Conservation (phyloP, 768 basidiomycete species). For the Boletus fagicola region DNA sequence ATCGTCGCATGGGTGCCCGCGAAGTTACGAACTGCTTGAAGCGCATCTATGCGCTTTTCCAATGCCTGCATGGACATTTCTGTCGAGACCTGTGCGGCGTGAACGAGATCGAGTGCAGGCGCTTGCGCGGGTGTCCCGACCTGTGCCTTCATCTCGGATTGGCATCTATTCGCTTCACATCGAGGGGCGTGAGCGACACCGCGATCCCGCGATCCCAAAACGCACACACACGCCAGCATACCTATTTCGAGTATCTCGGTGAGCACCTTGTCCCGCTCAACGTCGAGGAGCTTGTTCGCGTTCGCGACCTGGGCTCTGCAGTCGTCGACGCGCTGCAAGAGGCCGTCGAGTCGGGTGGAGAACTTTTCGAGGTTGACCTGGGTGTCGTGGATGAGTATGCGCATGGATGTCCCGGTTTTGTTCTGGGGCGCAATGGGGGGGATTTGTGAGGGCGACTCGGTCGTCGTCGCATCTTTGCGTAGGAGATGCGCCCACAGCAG, state of each 20-base stretch:
- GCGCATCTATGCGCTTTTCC: conserved; percentile 54
- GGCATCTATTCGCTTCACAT: conserved; percentile 60
- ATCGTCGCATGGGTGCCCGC: background rate
- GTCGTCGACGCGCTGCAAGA: conserved; percentile 50
- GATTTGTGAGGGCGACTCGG: conserved; percentile 21
- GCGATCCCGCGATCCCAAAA: background rate
- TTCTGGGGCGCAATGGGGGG: conserved; percentile 53
- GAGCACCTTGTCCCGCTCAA: conserved; percentile 54
- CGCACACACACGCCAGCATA: background rate
- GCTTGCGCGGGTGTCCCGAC: conserved; percentile 58
- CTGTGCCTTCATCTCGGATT: conserved; percentile 56
- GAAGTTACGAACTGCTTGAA: conserved; percentile 47
- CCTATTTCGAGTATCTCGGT: conserved; percentile 42
- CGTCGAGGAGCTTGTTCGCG: conserved; percentile 56
- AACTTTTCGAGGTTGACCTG: conserved; percentile 71
- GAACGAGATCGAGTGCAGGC: conserved; percentile 37
- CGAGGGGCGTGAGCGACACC: conserved; percentile 10
- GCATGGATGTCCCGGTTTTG: conserved; percentile 66
- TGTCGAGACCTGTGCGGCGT: conserved; percentile 40
- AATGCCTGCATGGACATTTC: conserved; percentile 42
- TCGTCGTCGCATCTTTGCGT: conserved; percentile 38
- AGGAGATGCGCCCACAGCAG: conserved; percentile 56
- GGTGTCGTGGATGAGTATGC: conserved; percentile 71
- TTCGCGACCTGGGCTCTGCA: conserved; percentile 51
- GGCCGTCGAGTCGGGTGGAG: conserved; percentile 51